Conservation (phyloP, 2,329 filamentous ascomycete genomes). For the Rhynchosporium graminicola region DNA sequence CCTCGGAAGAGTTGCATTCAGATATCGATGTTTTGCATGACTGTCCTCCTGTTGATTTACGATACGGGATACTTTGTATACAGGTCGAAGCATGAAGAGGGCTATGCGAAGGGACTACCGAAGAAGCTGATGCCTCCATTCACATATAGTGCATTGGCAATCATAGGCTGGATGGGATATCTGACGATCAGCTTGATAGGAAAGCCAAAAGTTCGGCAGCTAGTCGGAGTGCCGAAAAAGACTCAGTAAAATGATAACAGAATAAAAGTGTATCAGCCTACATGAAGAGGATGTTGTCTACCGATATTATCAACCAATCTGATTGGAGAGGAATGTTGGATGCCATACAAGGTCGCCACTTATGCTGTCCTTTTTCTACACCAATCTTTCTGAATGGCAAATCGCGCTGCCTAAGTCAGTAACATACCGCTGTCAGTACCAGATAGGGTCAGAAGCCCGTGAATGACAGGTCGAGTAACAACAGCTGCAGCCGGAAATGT, state of each 20-base stretch:
- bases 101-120: conserved; percentile 21
- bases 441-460: too few relatives aligned
- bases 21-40: conserved; percentile 30
- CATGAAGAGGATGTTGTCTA: not conserved
- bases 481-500: too few relatives aligned
- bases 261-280: too few relatives aligned
- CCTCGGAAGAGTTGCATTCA: conserved; percentile 28
- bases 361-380: not conserved
- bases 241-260: not conserved
- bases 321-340: not conserved
- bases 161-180: conserved; percentile 28
- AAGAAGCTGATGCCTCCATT: conserved; percentile 31
- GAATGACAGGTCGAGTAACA: too few relatives aligned
- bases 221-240: conserved; percentile 3
- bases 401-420: not conserved
- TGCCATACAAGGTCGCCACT: not conserved
- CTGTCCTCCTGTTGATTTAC: conserved; percentile 24
- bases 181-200: conserved; percentile 1
- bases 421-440: too few relatives aligned
- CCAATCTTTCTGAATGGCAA: not conserved
- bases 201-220: conserved; percentile 6
- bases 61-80: conserved; percentile 28
- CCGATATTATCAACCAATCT: not conserved
- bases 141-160: conserved; percentile 26
- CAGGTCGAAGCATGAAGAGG: conserved; percentile 8